phyloP scores from a whole-genome alignment of 2,329 filamentous ascomycete species.

The Epichloe sibirici region DNA sequence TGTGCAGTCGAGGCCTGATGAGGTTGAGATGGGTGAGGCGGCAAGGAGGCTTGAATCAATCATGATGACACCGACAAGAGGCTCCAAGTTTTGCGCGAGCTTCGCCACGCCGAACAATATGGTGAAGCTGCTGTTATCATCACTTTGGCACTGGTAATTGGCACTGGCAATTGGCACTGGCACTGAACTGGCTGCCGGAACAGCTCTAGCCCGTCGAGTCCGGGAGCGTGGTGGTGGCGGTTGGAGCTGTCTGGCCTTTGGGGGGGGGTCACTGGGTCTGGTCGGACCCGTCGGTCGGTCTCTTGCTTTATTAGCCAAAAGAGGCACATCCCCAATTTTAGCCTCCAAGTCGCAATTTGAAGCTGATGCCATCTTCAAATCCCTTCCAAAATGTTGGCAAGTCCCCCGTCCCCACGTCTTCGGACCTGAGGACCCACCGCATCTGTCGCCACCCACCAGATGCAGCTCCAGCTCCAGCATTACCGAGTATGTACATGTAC shows the following conservation, averaged over 20 bases:
- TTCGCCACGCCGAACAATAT: not conserved
- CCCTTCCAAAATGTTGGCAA: not conserved
- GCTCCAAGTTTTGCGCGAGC: not conserved
- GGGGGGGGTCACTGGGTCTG: not conserved
- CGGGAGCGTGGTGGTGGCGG: slow-evolving; percentile 1
- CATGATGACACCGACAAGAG: not conserved
- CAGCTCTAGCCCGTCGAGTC: slow-evolving; percentile 2
- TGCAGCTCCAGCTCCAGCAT: too few relatives aligned
- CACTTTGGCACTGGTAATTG: not conserved
- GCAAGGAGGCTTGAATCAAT: not conserved
- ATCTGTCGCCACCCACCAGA: not conserved
- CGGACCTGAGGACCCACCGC: not conserved
- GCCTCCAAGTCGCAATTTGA: not conserved
- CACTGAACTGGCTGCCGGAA: slow-evolving; percentile 1
- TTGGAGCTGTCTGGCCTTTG: not conserved
- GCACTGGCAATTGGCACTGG: not conserved
- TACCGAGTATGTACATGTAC: too few relatives aligned
- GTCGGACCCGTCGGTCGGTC: slow-evolving; percentile 6
- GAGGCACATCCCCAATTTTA: slow-evolving; percentile 2
- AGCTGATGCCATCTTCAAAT: too few relatives aligned
- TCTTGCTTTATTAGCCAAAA: slow-evolving; percentile 1
- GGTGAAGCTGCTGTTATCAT: not conserved
- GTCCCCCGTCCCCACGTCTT: not conserved
- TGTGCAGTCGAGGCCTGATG: not conserved
- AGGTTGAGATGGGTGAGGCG: not conserved